Evolutionary conservation across 805 yeast genomes (phyloP), one percentile per base, ranked within the genome.

Genomic region (Wickerhamiella lipophila): DNA sequence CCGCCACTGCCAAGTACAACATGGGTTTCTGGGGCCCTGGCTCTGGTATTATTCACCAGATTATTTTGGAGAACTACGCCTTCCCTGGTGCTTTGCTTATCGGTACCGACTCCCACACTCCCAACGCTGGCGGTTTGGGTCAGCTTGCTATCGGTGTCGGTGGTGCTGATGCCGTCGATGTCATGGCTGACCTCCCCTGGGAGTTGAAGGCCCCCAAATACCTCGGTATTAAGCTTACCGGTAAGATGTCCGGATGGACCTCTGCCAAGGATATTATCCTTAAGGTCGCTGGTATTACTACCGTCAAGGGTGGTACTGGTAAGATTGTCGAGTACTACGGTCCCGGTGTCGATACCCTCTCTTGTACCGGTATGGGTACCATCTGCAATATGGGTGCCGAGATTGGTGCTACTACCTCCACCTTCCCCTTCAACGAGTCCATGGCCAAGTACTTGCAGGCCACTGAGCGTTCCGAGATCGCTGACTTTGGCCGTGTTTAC

Each of bases 321-420:
- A 78, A 78, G 65, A 87, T 88, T 64, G 94, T 89, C 57, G 97
- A 88, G 73, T 88, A 88, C 74, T 88, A 81, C 63, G 97, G 97
- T 68, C 87, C 81, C 49, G 97, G 97, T 76, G 88, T 88, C 50
- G 77, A 82, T 62, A 76, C 89, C 52, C 81, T 88, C 68, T 83
- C 95, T 46, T 86, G 95, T 70, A 89, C 97, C 47, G 97, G 97
- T 77, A 88, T 88, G 97, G 97, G 94, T 66, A 88, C 97, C 60
- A 88, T 88, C 71, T 88, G 97, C 77, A 88, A 88, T 71, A 88
- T 88, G 97, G 97, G 97, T 75, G 97, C 97, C 58, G 97, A 88
- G 72, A 87, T 88, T 59, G 97, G 97, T 72, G 96, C 96, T 53
- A 88, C 97, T 55, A 88, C 97, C 50, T 88, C 96, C 43, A 85